Base-by-base conservation (phyloP, 208 protist genomes). In the Leishmania martiniquensis region DNA sequence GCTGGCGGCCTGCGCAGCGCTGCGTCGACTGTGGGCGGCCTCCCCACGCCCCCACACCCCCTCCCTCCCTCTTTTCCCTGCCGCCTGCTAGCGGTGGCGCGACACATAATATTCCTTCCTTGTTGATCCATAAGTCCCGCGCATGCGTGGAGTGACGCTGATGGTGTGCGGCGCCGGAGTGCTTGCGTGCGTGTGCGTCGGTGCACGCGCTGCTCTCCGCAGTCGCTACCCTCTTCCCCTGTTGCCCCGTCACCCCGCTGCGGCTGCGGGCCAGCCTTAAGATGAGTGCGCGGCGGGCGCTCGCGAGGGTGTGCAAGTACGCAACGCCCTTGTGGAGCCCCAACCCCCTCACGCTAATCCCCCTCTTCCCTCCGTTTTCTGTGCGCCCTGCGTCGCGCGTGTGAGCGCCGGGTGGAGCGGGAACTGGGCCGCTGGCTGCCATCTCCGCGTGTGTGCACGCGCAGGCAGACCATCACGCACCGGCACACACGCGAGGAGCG, bases 81-180 rank as follows among this genome's bases (percentile, higher is more conserved):
- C 63, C 25, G 22, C 63, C 39, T 68, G 29, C 32, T 34, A 32
- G 63, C 63, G 22, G n/a, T 32, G 25, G 39, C 34, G 7, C 10
- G 5, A 32, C 39, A 29, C 39, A 29, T 32, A 29, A 15, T 68
- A 25, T 3, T 7, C 20, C 34, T 49, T 68, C 47, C 3, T 68
- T 68, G 63, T 68, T 68, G 63, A 68, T 20, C 32, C 20, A 49
- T n/a, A 0, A 10, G 39, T 32, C 39, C 22, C 39, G 63, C 39
- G 67, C 25, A n/a, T 70, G 39, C 25, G 66, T 52, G 66, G 66
- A 37, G 66, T 37, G 66, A 52, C 66, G 44, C 20, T 4, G 66
- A 54, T 25, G 42, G n/a, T 37, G 44, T 71, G 66, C 39, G 22
- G 42, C 9, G 25, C 39, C 22, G 44, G 39, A 17, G 66, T 52